Conservation (phyloP, 768 basidiomycete species). For the Thelephora aurantiotincta region DNA sequence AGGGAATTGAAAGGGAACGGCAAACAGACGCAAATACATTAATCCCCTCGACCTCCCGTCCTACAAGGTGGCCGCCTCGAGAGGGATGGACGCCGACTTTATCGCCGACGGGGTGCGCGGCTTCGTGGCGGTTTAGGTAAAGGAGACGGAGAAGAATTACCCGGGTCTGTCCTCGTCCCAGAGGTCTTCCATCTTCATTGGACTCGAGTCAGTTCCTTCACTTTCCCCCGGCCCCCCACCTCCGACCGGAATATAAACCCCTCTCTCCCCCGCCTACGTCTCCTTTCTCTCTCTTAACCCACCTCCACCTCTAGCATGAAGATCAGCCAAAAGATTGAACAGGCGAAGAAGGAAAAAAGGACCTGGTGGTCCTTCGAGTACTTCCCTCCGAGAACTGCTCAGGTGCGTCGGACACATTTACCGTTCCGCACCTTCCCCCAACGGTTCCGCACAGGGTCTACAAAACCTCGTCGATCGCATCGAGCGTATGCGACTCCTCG, state of each 20-base stretch:
- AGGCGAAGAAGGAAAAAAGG: slow-evolving; percentile 73
- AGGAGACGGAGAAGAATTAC: background rate
- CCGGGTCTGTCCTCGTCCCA: background rate
- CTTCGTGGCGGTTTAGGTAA: too few species aligned
- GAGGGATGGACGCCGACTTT: too few species aligned
- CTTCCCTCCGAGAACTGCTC: slow-evolving; percentile 91
- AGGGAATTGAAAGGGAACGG: too few species aligned
- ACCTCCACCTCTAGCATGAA: slow-evolving; percentile 42
- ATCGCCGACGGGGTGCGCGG: too few species aligned
- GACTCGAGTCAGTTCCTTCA: background rate
- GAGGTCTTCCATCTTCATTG: background rate
- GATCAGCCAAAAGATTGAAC: slow-evolving; percentile 87
- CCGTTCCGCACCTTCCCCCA: slow-evolving; percentile 3
- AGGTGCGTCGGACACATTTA: slow-evolving; percentile 34
- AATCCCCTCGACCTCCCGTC: too few species aligned
- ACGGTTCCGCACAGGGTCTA: slow-evolving; percentile 39
- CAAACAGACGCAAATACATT: too few species aligned
- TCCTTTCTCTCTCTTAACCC: background rate
- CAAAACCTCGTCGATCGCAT: slow-evolving; percentile 98
- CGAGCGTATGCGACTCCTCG: slow-evolving; percentile 90
- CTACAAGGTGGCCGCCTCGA: too few species aligned
- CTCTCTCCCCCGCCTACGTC: background rate
- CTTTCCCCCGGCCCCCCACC: background rate
- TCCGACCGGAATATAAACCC: background rate
- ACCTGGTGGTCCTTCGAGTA: slow-evolving; percentile 99